phyloP scores from a whole-genome alignment of 352 stramenopile species.

The Phytophthora macrochlamydospora region DNA sequence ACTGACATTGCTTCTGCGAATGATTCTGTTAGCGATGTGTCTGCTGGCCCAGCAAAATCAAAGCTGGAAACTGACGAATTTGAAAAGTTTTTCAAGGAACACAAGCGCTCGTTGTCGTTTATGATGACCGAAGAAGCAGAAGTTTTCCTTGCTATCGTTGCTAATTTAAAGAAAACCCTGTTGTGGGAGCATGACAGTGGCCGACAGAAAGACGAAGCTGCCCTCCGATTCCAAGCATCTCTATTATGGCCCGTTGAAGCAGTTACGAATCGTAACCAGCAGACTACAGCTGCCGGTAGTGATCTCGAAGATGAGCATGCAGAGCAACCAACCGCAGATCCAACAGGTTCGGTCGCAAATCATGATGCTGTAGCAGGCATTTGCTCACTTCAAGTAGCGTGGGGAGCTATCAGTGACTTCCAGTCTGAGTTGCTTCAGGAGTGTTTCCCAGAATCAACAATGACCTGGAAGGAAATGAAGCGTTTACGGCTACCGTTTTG shows the following conservation, averaged over 20 bases:
- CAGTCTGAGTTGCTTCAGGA: slow-evolving; percentile 75
- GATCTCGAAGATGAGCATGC: too few species aligned
- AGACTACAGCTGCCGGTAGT: too few species aligned
- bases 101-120: slow-evolving; percentile 62
- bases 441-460: slow-evolving; percentile 50
- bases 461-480: slow-evolving; percentile 76
- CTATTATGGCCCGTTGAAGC: slow-evolving; percentile 63
- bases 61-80: slow-evolving; percentile 50
- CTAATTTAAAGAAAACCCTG: slow-evolving; percentile 56
- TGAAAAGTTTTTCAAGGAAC: slow-evolving; percentile 58
- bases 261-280: background rate
- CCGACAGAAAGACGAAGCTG: slow-evolving; percentile 69
- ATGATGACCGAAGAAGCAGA: slow-evolving; percentile 39
- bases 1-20: slow-evolving; percentile 3
- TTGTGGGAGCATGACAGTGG: slow-evolving; percentile 63
- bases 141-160: slow-evolving; percentile 60
- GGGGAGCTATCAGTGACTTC: slow-evolving; percentile 69
- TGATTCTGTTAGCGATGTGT: background rate
- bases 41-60: slow-evolving; percentile 19
- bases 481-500: slow-evolving; percentile 79
- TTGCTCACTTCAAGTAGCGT: slow-evolving; percentile 82
- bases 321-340: slow-evolving; percentile 9
- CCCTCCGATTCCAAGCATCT: slow-evolving; percentile 73
- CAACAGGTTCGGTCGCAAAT: background rate
- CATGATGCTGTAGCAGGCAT: slow-evolving; percentile 36